These are phyloP conservation scores for Claviceps paspali DNA, from an alignment of 2,329 filamentous ascomycete genomes.

Conservation along the genomic window DNA sequence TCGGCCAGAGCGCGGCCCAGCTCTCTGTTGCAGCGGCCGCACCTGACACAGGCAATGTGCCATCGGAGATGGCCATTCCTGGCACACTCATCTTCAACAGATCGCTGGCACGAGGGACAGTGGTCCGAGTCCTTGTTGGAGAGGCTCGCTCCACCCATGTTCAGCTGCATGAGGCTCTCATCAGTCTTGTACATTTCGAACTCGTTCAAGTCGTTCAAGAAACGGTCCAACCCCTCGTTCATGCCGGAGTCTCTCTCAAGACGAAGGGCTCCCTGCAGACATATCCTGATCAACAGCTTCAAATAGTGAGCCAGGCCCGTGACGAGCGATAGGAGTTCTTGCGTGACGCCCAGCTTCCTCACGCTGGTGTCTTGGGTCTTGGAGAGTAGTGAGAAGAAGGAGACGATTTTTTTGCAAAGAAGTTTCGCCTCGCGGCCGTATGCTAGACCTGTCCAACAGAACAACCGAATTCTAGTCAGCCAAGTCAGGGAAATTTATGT, in stretches of 20 bases:
- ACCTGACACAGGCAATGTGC: constrained; percentile 72
- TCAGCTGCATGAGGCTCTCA: constrained; percentile 53
- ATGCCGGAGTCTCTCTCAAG: constrained; percentile 71
- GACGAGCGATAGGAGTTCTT: constrained; percentile 93
- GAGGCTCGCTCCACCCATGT: constrained; percentile 47
- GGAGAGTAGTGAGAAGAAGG: constrained; percentile 88
- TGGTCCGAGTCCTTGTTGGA: constrained; percentile 71
- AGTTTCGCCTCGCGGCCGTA: constrained; percentile 95
- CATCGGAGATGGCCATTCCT: constrained; percentile 61
- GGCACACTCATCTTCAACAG: constrained; percentile 89
- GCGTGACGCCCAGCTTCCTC: constrained; percentile 84
- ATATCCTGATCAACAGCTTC: constrained; percentile 93
- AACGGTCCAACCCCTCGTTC: constrained; percentile 61
- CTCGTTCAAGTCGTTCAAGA: constrained; percentile 69
- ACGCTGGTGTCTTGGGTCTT: constrained; percentile 89
- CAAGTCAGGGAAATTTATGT: too few relatives aligned
- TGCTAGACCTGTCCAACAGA: constrained; percentile 48
- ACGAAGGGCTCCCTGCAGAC: constrained; percentile 81
- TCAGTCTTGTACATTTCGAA: constrained; percentile 65
- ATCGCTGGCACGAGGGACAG: constrained; percentile 64
- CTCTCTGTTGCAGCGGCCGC: constrained; percentile 49
- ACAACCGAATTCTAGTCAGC: too few relatives aligned
- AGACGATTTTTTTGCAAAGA: constrained; percentile 98
- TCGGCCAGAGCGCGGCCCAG: constrained; percentile 53
- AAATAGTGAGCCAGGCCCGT: constrained; percentile 94